phyloP scores from a whole-genome alignment of 108 stramenopile species.

The Fragilaria crotonensis region DNA sequence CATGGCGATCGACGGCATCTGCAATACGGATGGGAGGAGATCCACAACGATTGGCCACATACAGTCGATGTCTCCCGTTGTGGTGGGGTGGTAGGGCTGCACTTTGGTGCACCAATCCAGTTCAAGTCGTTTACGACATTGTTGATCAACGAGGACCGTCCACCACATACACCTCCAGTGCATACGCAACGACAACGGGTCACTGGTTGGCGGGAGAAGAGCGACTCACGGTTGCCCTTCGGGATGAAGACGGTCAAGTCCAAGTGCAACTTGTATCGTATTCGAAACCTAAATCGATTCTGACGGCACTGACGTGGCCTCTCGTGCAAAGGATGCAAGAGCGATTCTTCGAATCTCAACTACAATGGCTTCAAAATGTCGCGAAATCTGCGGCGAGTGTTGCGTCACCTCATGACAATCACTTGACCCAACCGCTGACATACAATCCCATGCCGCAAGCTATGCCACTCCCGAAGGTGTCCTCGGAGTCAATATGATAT shows the following conservation, averaged over 20 bases:
- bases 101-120: constrained; percentile 47
- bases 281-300: constrained; percentile 13
- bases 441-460: too few relatives aligned
- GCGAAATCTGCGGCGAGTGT: too few relatives aligned
- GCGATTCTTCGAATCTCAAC: constrained; percentile 37
- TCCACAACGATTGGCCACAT: too few relatives aligned
- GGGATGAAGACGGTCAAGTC: constrained; percentile 27
- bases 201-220: constrained; percentile 52
- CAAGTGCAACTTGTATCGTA: constrained; percentile 40
- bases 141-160: constrained; percentile 34
- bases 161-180: constrained; percentile 29
- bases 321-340: constrained; percentile 39
- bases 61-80: too few relatives aligned
- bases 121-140: constrained; percentile 38
- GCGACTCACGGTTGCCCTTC: constrained; percentile 39
- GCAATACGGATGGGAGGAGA: too few relatives aligned
- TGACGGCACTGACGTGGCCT: constrained; percentile 32
- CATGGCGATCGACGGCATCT: too few relatives aligned
- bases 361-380: constrained; percentile 19
- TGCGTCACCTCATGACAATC: too few relatives aligned
- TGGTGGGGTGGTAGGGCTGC: too few relatives aligned
- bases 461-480: too few relatives aligned
- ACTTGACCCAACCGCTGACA: too few relatives aligned
- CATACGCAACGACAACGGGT: constrained; percentile 40
- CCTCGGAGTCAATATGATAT: too few relatives aligned